phyloP scores from a whole-genome alignment of 2,329 filamentous ascomycete genomes.

The Lachnellula willkommii region DNA sequence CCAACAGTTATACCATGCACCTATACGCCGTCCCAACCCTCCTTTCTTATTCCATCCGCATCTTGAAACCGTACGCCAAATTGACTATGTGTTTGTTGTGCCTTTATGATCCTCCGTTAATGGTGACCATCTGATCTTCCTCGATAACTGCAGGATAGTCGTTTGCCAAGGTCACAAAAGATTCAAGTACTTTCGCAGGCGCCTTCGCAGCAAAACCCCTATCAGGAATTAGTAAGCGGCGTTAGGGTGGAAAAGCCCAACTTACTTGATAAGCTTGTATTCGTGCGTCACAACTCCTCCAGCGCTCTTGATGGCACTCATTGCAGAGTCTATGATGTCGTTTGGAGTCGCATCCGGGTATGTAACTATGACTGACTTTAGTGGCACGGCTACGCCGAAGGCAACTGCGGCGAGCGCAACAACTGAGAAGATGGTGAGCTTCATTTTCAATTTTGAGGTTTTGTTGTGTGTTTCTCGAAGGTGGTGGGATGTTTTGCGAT shows the following conservation, averaged over 20 bases:
- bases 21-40: neutral
- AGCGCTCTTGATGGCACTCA: slow-evolving; percentile 61
- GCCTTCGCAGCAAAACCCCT: slow-evolving; percentile 76
- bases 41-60: neutral
- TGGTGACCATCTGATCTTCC: slow-evolving; percentile 62
- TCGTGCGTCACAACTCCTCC: slow-evolving; percentile 76
- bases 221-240: neutral
- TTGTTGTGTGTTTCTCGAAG: neutral
- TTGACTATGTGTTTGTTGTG: too few species aligned
- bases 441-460: slow-evolving; percentile 48
- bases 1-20: neutral
- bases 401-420: slow-evolving; percentile 54
- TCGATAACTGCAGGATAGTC: slow-evolving; percentile 64
- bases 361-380: slow-evolving; percentile 72
- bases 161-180: slow-evolving; percentile 57
- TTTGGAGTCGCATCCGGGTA: slow-evolving; percentile 65
- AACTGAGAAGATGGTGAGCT: slow-evolving; percentile 50
- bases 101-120: neutral
- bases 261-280: slow-evolving; percentile 65
- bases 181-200: slow-evolving; percentile 62
- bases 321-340: slow-evolving; percentile 64
- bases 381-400: slow-evolving; percentile 49
- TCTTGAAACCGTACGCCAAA: too few species aligned
- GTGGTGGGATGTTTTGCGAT: neutral
- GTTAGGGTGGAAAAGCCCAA: neutral